phyloP scores from a whole-genome alignment of 2,329 filamentous ascomycete species.

The Cryphonectria japonica region DNA sequence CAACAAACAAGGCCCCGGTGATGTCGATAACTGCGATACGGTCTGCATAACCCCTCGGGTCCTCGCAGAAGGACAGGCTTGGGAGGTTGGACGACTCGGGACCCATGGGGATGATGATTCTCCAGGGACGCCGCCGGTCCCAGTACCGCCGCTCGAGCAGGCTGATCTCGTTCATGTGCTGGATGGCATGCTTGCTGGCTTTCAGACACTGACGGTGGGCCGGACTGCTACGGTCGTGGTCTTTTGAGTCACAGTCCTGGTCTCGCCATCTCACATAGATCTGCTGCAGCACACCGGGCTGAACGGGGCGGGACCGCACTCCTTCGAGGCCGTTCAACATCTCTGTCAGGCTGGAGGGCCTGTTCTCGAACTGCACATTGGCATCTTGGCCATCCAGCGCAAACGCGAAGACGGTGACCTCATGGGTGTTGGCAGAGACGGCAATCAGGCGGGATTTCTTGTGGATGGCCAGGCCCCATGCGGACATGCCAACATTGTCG shows the following conservation, averaged over 20 bases:
- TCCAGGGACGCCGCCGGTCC: slow-evolving; percentile 52
- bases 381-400: slow-evolving; percentile 38
- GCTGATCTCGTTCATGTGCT: not conserved
- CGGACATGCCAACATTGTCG: slow-evolving; percentile 75
- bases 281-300: not conserved
- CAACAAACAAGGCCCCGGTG: slow-evolving; percentile 50
- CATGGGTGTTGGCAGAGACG: slow-evolving; percentile 74
- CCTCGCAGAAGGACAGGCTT: slow-evolving; percentile 55
- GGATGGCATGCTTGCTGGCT: not conserved
- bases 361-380: not conserved
- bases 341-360: not conserved
- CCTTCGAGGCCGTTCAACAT: not conserved
- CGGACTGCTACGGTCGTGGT: not conserved
- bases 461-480: slow-evolving; percentile 90
- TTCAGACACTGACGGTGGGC: not conserved
- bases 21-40: slow-evolving; percentile 58
- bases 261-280: not conserved
- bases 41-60: slow-evolving; percentile 51
- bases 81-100: slow-evolving; percentile 52
- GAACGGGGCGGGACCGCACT: not conserved
- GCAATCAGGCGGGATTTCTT: slow-evolving; percentile 81
- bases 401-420: slow-evolving; percentile 58
- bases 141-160: slow-evolving; percentile 42
- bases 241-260: not conserved
- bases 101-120: slow-evolving; percentile 51